A percentile compares a stretch with the other conserved stretches of the same genome.
Evolutionary conservation across 352 stramenopile genomes (phyloP).

Genomic region (Peronospora farinosa): DNA sequence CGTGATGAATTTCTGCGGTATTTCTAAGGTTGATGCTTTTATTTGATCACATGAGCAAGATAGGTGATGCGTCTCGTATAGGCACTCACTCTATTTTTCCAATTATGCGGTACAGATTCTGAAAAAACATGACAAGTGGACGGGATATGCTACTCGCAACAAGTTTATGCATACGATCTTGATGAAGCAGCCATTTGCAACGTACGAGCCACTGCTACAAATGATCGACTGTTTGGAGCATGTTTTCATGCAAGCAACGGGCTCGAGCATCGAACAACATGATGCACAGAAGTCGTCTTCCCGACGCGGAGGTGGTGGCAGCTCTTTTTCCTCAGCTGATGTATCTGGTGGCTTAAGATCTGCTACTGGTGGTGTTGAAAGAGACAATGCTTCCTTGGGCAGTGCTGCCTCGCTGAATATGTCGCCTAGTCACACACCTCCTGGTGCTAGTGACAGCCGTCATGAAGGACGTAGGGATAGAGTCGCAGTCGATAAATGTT

Average conservation of each 20-base stretch:
- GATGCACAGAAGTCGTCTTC: conserved; percentile 52
- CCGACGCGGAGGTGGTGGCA: conserved; percentile 27
- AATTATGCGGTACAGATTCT: conserved; percentile 47
- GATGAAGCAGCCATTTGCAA: conserved; percentile 86
- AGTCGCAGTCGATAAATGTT: conserved; percentile 26
- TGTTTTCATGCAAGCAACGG: conserved; percentile 85
- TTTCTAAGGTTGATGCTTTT: conserved; percentile 58
- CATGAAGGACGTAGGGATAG: conserved; percentile 24
- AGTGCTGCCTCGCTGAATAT: conserved; percentile 19
- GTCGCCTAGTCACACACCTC: conserved; percentile 32
- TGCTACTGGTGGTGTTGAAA: conserved; percentile 4
- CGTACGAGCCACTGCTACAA: conserved; percentile 72
- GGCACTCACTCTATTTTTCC: conserved; percentile 8
- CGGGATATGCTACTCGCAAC: conserved; percentile 84
- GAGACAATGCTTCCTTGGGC: conserved; percentile 8
- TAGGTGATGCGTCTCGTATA: conserved; percentile 15
- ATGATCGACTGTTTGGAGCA: conserved; percentile 86
- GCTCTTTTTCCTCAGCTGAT: conserved; percentile 22
- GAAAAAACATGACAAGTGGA: conserved; percentile 89
- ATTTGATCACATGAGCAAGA: conserved; percentile 2
- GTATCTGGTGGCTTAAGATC: conserved; percentile 8
- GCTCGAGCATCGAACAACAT: conserved; percentile 80
- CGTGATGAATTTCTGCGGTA: conserved; percentile 87
- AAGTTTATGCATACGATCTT: conserved; percentile 88
- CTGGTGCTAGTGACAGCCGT: conserved; percentile 16